Base-by-base conservation (phyloP, 2,329 filamentous ascomycete species). In the Ophiostoma ulmi region DNA sequence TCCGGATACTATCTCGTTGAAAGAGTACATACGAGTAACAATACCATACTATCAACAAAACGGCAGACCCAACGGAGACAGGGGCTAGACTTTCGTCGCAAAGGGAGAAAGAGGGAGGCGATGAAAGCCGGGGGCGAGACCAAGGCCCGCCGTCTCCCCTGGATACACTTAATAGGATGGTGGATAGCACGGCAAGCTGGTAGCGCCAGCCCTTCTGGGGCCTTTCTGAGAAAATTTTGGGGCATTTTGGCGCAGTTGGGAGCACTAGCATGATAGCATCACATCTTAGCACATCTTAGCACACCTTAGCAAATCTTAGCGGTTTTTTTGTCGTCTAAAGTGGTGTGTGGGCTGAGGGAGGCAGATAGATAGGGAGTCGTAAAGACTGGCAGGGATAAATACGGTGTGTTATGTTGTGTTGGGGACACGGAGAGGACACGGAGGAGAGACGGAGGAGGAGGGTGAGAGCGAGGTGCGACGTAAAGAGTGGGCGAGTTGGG, bases 321-420 rank as follows among this genome's bases (percentile, higher is more conserved):
- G 63, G 63, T 20, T 38, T 36, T 65, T 36, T 22, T 39, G 20
- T 39, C 36, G 63, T 39, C n/a, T 65, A 39, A 65, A 65, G 63
- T 65, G 63, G 63, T 65, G 58, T 64, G 63, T 65, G 35, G 20
- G 35, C 63, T 36, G 61, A 64, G 58, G 58, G 58, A 35, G 63
- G 26, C 20, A 14, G 6, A 44, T 13, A 65, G 35, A 63, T 58
- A 64, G 31, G 61, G 61, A 64, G 61, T 64, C 11, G 26, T 26
- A 35, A 61, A 35, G 58, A 61, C 55, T 31, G 48, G 26, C 61
- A 64, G 61, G 63, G 63, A 36, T 65, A 41, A n/a, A 63, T 14
- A 35, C 26, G 31, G 58, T 26, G 26, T 63, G 17, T 14, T 63
- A 3, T 31, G 31, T 3, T 31, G 31, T 31, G 58, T 63, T 63